These are phyloP conservation scores for Dactylellina sp. DNA, from an alignment of 2,329 filamentous ascomycete species.

Conservation along the genomic window DNA sequence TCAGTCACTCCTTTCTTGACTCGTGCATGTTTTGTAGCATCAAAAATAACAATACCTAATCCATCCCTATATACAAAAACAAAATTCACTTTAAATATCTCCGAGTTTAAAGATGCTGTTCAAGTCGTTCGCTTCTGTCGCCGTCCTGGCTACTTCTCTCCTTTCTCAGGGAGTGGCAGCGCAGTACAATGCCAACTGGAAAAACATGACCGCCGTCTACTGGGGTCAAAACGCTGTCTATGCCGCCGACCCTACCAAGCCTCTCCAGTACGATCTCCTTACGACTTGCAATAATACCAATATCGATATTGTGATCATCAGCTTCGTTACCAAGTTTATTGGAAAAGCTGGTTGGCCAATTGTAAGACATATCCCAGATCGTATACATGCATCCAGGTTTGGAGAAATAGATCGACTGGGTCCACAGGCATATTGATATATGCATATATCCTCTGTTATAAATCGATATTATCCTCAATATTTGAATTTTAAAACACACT, in stretches of 20 bases:
- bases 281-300: conserved; percentile 43
- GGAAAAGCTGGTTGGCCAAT: conserved; percentile 34
- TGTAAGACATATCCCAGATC: conserved; percentile 31
- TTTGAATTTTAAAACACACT: conserved; percentile 10
- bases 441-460: conserved; percentile 9
- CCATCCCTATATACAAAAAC: too few relatives aligned
- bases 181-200: conserved; percentile 11
- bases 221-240: conserved; percentile 48
- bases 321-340: conserved; percentile 50
- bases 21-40: conserved; percentile 17
- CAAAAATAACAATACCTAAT: conserved; percentile 3
- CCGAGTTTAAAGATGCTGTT: conserved; percentile 34
- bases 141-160: conserved; percentile 27
- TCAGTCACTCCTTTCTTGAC: conserved; percentile 45
- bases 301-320: conserved; percentile 41
- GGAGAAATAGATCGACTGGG: too few relatives aligned
- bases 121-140: conserved; percentile 29
- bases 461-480: neutral
- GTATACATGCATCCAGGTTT: too few relatives aligned
- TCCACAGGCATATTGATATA: neutral
- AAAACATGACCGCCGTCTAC: conserved; percentile 49
- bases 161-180: conserved; percentile 3
- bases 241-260: conserved; percentile 1
- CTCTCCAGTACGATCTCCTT: conserved; percentile 21
- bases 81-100: conserved; percentile 16